These are phyloP conservation scores for Trypanosoma theileri DNA, from an alignment of 208 protist species.

Conservation along the genomic window DNA sequence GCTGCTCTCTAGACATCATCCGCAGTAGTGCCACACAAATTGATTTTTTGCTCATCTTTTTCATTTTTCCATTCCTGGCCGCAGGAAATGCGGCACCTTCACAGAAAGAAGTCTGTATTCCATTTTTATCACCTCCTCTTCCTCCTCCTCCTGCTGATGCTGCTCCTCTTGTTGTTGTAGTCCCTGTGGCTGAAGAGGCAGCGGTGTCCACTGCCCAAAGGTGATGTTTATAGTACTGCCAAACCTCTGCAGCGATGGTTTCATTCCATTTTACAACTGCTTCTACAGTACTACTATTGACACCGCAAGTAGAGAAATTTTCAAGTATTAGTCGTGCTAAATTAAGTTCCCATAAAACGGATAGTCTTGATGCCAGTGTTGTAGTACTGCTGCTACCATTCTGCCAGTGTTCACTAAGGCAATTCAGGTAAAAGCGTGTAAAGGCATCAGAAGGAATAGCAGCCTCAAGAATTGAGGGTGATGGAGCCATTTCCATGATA, in stretches of 20 bases:
- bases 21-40: conserved; percentile 22
- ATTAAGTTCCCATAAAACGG: conserved; percentile 44
- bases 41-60: conserved; percentile 27
- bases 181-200: background rate
- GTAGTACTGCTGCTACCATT: conserved; percentile 2
- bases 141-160: background rate
- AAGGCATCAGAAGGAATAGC: conserved; percentile 25
- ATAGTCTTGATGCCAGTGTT: conserved; percentile 32
- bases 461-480: conserved; percentile 24
- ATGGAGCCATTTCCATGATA: conserved; percentile 24
- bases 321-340: conserved; percentile 56
- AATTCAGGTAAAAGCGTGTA: conserved; percentile 18
- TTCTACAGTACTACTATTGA: background rate
- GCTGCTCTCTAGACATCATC: conserved; percentile 32
- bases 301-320: background rate
- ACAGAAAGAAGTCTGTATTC: background rate
- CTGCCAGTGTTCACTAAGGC: conserved; percentile 13
- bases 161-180: background rate
- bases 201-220: conserved; percentile 38
- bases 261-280: conserved; percentile 24
- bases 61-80: background rate
- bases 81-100: conserved; percentile 8
- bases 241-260: conserved; percentile 54
- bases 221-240: conserved; percentile 52
- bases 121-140: background rate